Conservation (phyloP, 805 yeast species). For the Metschnikowia cerradonensis region DNA sequence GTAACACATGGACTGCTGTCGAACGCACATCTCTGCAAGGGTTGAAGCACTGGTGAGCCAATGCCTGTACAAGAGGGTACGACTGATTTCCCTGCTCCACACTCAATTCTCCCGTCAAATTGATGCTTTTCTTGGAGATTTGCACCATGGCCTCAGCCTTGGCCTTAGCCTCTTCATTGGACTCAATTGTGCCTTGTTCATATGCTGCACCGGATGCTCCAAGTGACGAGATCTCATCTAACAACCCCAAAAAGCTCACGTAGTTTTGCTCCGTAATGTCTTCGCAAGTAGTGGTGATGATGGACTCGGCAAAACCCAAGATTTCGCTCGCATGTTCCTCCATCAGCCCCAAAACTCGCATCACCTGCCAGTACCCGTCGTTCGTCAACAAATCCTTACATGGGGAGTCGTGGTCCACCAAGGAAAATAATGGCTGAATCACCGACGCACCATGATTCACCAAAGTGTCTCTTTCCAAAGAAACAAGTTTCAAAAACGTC, state of each 20-base stretch:
- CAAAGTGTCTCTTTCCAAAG: conserved; percentile 40
- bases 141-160: conserved; percentile 46
- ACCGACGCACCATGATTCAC: conserved; percentile 43
- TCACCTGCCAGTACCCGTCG: conserved; percentile 50
- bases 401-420: conserved; percentile 41
- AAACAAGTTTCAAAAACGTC: conserved; percentile 2
- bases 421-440: conserved; percentile 47
- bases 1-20: conserved; percentile 60
- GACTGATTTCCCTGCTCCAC: conserved; percentile 34
- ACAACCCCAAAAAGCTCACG: conserved; percentile 61
- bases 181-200: conserved; percentile 47
- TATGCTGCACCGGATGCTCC: conserved; percentile 77
- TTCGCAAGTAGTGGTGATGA: conserved; percentile 30
- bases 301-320: conserved; percentile 43
- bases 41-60: conserved; percentile 85
- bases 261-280: conserved; percentile 49
- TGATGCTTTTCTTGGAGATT: conserved; percentile 57
- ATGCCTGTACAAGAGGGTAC: conserved; percentile 70
- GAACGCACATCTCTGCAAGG: conserved; percentile 76
- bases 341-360: conserved; percentile 46
- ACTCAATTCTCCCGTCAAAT: conserved; percentile 53
- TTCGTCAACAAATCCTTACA: conserved; percentile 30
- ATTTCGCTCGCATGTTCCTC: conserved; percentile 41
- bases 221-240: conserved; percentile 76
- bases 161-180: conserved; percentile 41